These are phyloP conservation scores for Gaertneriomyces sp. DNA, from an alignment of 192 early-diverging fungal genomes.

Conservation along the genomic window DNA sequence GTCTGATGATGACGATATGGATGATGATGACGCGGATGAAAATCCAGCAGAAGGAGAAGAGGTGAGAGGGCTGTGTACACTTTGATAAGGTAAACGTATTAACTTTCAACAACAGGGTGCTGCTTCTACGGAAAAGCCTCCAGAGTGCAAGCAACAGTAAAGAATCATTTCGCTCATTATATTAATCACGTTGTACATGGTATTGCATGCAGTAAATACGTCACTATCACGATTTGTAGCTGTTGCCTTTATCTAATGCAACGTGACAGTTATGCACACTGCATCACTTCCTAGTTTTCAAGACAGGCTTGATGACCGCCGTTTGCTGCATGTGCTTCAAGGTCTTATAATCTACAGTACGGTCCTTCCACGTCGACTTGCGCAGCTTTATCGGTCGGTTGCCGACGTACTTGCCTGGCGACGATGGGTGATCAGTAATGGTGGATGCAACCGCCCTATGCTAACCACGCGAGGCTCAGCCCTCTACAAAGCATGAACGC, in stretches of 20 bases:
- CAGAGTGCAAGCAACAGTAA: conserved; percentile 59
- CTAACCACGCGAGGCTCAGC: too few species aligned
- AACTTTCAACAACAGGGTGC: conserved; percentile 1
- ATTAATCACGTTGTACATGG: too few species aligned
- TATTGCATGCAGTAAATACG: too few species aligned
- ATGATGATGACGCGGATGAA: conserved; percentile 66
- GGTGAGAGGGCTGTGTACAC: conserved; percentile 10
- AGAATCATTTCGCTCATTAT: not conserved
- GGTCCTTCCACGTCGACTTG: conserved; percentile 89
- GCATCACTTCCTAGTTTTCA: conserved; percentile 1
- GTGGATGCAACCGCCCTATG: too few species aligned
- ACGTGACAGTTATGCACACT: too few species aligned
- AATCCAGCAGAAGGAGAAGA: conserved; percentile 62
- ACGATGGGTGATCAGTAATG: not conserved
- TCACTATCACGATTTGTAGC: too few species aligned
- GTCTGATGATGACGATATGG: conserved; percentile 53
- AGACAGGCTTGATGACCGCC: conserved; percentile 20
- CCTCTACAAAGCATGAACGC: too few species aligned
- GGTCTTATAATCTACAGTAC: conserved; percentile 71
- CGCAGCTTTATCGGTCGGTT: conserved; percentile 90
- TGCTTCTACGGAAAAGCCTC: conserved; percentile 34
- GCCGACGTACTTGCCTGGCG: conserved; percentile 86
- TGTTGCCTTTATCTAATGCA: too few species aligned
- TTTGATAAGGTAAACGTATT: not conserved
- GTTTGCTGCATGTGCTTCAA: conserved; percentile 24